phyloP scores from a whole-genome alignment of 306 rosid genomes.

The Canavalia gladiata region DNA sequence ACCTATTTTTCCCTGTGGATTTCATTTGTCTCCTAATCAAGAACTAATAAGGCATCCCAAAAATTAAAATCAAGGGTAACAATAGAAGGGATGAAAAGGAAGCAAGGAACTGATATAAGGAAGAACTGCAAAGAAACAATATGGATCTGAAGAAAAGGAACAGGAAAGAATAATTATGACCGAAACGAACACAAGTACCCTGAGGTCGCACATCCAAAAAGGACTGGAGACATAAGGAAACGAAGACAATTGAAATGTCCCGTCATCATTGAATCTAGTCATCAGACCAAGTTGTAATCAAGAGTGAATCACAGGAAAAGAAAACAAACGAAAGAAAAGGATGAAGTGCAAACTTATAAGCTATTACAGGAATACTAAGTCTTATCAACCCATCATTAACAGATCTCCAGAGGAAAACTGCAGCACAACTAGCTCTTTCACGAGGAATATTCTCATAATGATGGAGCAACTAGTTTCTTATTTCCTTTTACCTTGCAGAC shows the following conservation, averaged over 20 bases:
- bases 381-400: conserved; percentile 47
- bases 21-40: conserved; percentile 10
- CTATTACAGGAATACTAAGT: conserved; percentile 40
- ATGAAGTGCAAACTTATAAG: conserved; percentile 21
- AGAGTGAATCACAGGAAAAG: conserved; percentile 35
- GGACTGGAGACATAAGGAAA: conserved; percentile 46
- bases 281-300: conserved; percentile 28
- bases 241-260: conserved; percentile 40
- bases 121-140: conserved; percentile 36
- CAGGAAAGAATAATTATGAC: conserved; percentile 31
- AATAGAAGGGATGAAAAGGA: conserved; percentile 24
- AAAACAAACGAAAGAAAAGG: conserved; percentile 10
- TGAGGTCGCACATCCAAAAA: conserved; percentile 39
- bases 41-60: conserved; percentile 29
- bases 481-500: conserved; percentile 96
- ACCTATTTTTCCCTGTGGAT: conserved; percentile 22
- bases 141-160: conserved; percentile 43
- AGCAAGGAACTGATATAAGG: conserved; percentile 25
- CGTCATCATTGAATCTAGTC: conserved; percentile 17
- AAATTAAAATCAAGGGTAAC: neutral
- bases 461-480: conserved; percentile 66
- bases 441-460: conserved; percentile 62
- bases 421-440: conserved; percentile 55
- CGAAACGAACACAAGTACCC: conserved; percentile 42
- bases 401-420: conserved; percentile 57